phyloP scores from a whole-genome alignment of 2,329 filamentous ascomycete species.

The Beauveria rudraprayagi region DNA sequence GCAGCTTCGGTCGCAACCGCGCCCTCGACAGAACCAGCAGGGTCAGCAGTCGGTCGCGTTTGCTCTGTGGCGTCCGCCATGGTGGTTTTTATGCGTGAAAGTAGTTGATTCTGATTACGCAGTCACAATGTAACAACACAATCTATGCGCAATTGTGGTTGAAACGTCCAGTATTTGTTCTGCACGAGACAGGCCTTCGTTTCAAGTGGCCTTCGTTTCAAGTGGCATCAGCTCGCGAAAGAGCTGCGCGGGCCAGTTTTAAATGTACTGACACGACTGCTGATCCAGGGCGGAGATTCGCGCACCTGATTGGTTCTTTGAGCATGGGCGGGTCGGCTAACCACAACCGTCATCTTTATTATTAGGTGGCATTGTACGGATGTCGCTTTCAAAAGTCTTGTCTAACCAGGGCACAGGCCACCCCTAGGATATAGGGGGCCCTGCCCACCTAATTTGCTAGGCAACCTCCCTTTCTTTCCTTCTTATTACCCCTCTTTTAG shows the following conservation, averaged over 20 bases:
- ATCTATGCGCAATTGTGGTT: not conserved
- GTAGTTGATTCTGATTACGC: not conserved
- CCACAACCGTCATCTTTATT: not conserved
- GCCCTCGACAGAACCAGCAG: constrained; percentile 6
- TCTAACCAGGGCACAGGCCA: too few species aligned
- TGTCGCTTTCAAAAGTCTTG: too few species aligned
- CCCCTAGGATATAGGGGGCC: too few species aligned
- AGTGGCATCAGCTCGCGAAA: constrained; percentile 1
- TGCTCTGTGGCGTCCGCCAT: constrained; percentile 18
- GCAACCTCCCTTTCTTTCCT: too few species aligned
- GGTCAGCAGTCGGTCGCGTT: constrained; percentile 16
- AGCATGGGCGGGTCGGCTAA: not conserved
- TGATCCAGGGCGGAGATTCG: not conserved
- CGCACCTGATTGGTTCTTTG: not conserved
- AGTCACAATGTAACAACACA: not conserved
- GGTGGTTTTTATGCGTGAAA: not conserved
- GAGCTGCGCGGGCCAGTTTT: not conserved
- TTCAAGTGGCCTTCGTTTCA: not conserved
- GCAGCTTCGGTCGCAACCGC: not conserved
- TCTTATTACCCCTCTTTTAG: too few species aligned
- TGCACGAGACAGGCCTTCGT: constrained; percentile 1
- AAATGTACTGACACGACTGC: not conserved
- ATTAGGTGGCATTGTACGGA: not conserved
- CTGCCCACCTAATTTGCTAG: too few species aligned
- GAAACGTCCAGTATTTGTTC: not conserved